Conservation (phyloP, 163 green algal species). For the Coccomyxa subellipsoidea region DNA sequence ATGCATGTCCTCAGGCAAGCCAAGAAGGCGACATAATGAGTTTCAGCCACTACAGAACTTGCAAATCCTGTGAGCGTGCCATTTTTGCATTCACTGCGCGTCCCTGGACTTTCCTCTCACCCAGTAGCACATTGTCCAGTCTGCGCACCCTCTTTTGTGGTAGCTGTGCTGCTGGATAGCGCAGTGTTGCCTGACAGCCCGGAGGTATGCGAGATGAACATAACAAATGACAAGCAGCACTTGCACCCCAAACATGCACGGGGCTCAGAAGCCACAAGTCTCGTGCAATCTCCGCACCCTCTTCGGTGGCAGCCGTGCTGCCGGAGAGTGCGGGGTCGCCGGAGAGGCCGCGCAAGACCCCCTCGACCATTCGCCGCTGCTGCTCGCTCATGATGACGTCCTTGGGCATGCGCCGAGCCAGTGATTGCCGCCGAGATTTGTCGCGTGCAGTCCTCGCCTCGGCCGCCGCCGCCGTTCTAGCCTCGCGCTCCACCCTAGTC, state of each 20-base stretch:
- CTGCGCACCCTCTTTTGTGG: no score
- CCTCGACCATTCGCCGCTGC: slow-evolving; percentile 60
- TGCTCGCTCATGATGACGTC: slow-evolving; percentile 70
- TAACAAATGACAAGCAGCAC: no score
- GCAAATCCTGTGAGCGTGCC: no score
- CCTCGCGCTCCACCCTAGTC: not conserved
- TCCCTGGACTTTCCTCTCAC: no score
- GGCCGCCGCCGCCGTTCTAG: slow-evolving; percentile 14
- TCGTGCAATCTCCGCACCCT: not conserved
- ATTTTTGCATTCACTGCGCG: no score
- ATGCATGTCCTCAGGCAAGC: no score
- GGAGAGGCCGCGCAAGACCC: slow-evolving; percentile 47
- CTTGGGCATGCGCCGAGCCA: slow-evolving; percentile 29
- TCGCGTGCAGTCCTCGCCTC: slow-evolving; percentile 27
- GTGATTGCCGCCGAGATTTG: slow-evolving; percentile 20
- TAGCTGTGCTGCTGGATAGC: no score
- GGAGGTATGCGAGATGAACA: no score
- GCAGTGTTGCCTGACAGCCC: no score
- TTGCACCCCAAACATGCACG: not conserved
- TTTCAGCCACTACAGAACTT: no score
- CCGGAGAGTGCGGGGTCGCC: not conserved
- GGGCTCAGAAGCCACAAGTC: not conserved
- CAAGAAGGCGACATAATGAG: no score
- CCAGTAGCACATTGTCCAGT: no score
- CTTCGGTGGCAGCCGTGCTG: not conserved